Base-by-base conservation (phyloP, 306 rosid genomes). In the Adenanthera pavonina region DNA sequence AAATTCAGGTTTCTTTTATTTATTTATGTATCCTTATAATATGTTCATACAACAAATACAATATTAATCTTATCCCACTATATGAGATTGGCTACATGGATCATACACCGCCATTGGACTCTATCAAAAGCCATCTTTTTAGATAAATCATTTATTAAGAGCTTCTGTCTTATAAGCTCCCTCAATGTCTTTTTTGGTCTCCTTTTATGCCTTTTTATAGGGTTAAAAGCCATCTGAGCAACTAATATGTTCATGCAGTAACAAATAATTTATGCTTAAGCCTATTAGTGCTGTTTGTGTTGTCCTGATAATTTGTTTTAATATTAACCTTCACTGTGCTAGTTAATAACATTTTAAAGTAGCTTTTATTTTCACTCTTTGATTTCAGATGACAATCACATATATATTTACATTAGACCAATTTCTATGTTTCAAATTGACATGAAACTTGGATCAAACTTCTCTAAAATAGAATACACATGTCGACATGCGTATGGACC, bases 1-100 rank as follows among this genome's bases (percentile, higher is more conserved):
- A 74, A 76, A 84, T 35, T 92, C 97, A 86, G 98, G 98, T 95
- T 79, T 81, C 72, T 60, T 56, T 74, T 79, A 65, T 72, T 74
- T 34, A 13, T 53, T 67, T 41, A 16, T 7, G 38, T 83, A 64
- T 46, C 25, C 44, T 20, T 46, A 10, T 13, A 44, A 20, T 12
- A 43, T 69, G 56, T 44, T 46, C 40, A 69, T 46, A 46, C 30
- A 25, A 25, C 30, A 25, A 25, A 25, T 25, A 25, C 30, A 25
- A 25, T 25, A 25, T 25, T 25, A 25, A 25, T 1, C 30, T 25
- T 25, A 25, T 25, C 30, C 1, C 30, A 25, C 30, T 25, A 25
- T 25, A 25, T 25, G 30, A 25, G 30, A 1, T 25, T 25, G 30
- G 30, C 30, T 25, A 25, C 30, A 25, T 25, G 30, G 30, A 25